Evolutionary conservation across 768 basidiomycete genomes (phyloP), one percentile per base, ranked within the genome.

Genomic region (Rhodotorula toruloides): DNA sequence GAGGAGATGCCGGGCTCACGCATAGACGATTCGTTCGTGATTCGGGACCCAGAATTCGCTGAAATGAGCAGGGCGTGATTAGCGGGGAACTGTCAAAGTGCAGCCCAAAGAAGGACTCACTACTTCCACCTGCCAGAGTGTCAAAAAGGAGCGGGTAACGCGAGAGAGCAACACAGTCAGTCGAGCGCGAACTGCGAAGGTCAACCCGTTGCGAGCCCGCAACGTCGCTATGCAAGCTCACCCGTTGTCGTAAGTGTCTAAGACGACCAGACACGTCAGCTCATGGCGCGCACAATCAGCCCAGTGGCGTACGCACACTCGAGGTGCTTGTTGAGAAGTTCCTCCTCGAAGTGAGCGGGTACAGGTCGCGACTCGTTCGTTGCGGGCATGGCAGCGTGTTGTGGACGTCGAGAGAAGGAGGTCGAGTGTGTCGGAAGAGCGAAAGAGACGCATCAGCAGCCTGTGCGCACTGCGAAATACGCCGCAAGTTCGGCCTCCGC

Each of bases 231-330:
- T 8, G 43, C 3, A 13, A 4, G 8, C 54, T 4, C 27, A 70
- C 31, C 68, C 68, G 25, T 65, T 65, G 37, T 58, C 60, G 53
- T 70, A 70, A 9, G 68, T 70, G 42, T 70, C 64, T 66, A 42
- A 0, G 27, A 29, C 0, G 43, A 9, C 10, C 21, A 6, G 39
- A 25, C 39, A 47, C 40, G 19, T 14, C 19, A 29, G n/a, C 40
- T 3, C 44, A 9, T 4, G 19, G 0, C 16, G 34, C 27, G 32
- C 37, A 5, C 21, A 13, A 9, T 17, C 13, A 46, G 10, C 44
- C n/a, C 13, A 40, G 25, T 14, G n/a, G 21, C 8, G 21, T 16
- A 31, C 64, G 34, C 21, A 50, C 58, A 70, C 19, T 58, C 55
- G 29, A 62, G 53, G 42, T 65, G 68, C 47, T 59, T 58, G 63